A percentile compares a stretch with the other conserved stretches of the same genome.
These are phyloP conservation scores for Cryphonectria carpinicola DNA, from an alignment of 2,329 filamentous ascomycete species.

Conservation along the genomic window DNA sequence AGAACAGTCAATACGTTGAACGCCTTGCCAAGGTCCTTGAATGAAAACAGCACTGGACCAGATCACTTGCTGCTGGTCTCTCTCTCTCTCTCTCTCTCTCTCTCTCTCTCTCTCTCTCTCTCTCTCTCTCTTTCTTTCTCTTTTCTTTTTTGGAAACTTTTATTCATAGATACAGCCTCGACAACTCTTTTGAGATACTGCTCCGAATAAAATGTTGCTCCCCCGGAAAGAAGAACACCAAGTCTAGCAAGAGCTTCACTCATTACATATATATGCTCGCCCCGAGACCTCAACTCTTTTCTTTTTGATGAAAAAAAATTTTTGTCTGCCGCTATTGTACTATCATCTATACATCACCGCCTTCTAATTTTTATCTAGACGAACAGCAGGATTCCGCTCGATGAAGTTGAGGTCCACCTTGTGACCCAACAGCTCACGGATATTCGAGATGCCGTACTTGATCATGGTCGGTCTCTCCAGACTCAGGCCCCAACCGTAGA, in stretches of 20 bases:
- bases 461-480: constrained; percentile 98
- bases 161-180: background rate
- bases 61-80: background rate
- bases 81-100: background rate
- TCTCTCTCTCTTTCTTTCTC: background rate
- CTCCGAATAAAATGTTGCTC: background rate
- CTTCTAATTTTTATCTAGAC: constrained; percentile 19
- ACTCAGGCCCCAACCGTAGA: constrained; percentile 92
- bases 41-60: background rate
- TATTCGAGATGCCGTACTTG: constrained; percentile 88
- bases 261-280: background rate
- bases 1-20: background rate
- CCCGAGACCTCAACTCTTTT: background rate
- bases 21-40: background rate
- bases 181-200: background rate
- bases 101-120: background rate
- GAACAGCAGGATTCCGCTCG: constrained; percentile 23
- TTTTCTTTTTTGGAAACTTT: background rate
- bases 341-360: constrained; percentile 2
- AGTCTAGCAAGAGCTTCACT: background rate
- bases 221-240: background rate
- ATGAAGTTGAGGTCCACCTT: constrained; percentile 61
- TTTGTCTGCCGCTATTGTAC: constrained; percentile 1
- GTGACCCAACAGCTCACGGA: constrained; percentile 89
- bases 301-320: background rate